Evolutionary conservation across 106 monocot species (phyloP), one percentile per base, ranked within the genome.

Genomic region (Acorus gramineus): DNA sequence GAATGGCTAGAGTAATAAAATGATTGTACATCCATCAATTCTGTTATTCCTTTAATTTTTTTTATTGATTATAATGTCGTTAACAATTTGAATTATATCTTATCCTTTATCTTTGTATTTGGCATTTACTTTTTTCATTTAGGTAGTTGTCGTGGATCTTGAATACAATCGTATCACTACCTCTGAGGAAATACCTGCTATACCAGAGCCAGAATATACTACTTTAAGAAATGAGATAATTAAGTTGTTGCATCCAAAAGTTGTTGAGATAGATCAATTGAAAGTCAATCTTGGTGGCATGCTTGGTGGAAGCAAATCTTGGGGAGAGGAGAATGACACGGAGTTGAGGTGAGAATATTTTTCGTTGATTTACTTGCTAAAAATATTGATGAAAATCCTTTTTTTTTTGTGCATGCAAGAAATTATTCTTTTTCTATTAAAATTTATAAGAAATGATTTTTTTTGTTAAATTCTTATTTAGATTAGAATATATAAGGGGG

Each of bases 91-190:
- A 44, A 44, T 14, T 14, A 43, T 44, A 43, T 44, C 59, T 60
- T 7, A 44, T 8, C 11, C 12, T n/a, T 46, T 2, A 12, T 63
- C 49, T 63, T 48, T 8, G 45, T n/a, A 12, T 7, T 63, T 8
- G 49, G 6, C n/a, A 48, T 13, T 44, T 46, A 63, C 13, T 65
- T 70, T 60, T 67, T 69, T 59, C 46, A 63, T 83, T 57, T 67
- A 98, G 98, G 98, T 98, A 54, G 91, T 98, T 55, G 85, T 98
- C 48, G 98, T 98, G 56, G 92, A 98, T 71, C 91, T 98, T 70
- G 98, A 98, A 47, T 75, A 77, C 71, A 98, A 98, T 68, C 72
- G 76, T 53, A 89, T 98, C 52, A 81, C 80, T 5, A 88, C 83
- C 4, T 66, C 98, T 59, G 98, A 98, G 71, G 98, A 98, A 68